Conservation (phyloP, 768 basidiomycete genomes). For the Tylopilus felleus region DNA sequence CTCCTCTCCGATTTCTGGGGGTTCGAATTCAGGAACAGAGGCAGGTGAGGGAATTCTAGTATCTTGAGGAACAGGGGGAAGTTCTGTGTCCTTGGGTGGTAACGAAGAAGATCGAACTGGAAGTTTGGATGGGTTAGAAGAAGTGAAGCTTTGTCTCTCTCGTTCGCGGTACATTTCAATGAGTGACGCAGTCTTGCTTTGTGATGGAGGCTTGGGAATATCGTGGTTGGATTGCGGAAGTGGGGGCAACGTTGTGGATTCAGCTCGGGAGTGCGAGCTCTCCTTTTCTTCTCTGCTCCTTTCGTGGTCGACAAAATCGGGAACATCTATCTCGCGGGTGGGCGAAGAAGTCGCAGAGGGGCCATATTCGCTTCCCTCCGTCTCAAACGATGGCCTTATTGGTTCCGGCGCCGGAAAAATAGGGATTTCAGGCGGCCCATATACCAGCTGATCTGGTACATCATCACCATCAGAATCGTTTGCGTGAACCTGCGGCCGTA, state of each 20-base stretch:
- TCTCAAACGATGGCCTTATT: slow-evolving; percentile 32
- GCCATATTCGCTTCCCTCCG: slow-evolving; percentile 33
- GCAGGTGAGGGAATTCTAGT: slow-evolving; percentile 14
- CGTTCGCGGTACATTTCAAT: slow-evolving; percentile 84
- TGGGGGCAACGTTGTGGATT: slow-evolving; percentile 29
- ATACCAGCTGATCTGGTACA: slow-evolving; percentile 34
- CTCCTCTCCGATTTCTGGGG: slow-evolving; percentile 28
- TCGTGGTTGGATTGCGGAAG: slow-evolving; percentile 10
- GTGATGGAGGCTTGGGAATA: slow-evolving; percentile 20
- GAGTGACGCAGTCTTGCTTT: slow-evolving; percentile 69
- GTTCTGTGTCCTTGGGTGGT: slow-evolving; percentile 7
- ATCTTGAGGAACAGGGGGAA: slow-evolving; percentile 1
- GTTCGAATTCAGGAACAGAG: slow-evolving; percentile 18
- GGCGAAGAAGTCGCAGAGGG: slow-evolving; percentile 30
- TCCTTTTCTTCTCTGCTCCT: slow-evolving; percentile 23
- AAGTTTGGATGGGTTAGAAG: slow-evolving; percentile 28
- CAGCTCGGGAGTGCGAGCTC: slow-evolving; percentile 24
- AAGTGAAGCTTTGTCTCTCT: slow-evolving; percentile 43
- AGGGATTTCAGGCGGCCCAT: slow-evolving; percentile 24
- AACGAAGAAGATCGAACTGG: slow-evolving; percentile 32
- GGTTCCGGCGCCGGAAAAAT: slow-evolving; percentile 19
- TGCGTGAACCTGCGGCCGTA: slow-evolving; percentile 27
- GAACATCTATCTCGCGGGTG: slow-evolving; percentile 29
- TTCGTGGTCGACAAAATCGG: slow-evolving; percentile 27
- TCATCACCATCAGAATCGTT: slow-evolving; percentile 36